Percentiles rank a stretch among this genome's conserved stretches.
These are phyloP conservation scores for Pseudocercospora fijiensis DNA, from an alignment of 2,329 filamentous ascomycete species.

Conservation along the genomic window DNA sequence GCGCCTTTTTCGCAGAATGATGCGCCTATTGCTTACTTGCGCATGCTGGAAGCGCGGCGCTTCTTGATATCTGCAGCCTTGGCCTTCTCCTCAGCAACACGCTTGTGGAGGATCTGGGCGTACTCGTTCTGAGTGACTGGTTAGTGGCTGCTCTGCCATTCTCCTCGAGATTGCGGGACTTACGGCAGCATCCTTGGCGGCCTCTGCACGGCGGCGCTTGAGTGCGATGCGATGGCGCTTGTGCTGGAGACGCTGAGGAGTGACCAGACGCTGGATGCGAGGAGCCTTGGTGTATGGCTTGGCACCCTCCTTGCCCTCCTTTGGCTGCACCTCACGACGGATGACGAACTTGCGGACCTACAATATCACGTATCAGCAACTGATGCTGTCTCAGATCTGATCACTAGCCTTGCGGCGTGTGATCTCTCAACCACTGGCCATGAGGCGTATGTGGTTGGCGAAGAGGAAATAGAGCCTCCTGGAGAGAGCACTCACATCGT, in stretches of 20 bases:
- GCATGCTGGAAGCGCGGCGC: conserved; percentile 93
- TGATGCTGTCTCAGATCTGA: conserved; percentile 38
- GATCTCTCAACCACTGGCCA: conserved; percentile 9
- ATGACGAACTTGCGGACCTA: conserved; percentile 99
- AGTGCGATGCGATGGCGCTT: conserved; percentile 97
- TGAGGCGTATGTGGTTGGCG: conserved; percentile 45
- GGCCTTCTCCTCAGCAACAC: conserved; percentile 92
- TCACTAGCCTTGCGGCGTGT: conserved; percentile 22
- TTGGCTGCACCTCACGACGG: conserved; percentile 94
- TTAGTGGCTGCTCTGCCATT: conserved; percentile 38
- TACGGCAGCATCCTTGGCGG: conserved; percentile 98
- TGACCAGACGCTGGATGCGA: conserved; percentile 99
- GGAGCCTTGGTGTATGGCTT: conserved; percentile 99
- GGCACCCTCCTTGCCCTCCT: conserved; percentile 81
- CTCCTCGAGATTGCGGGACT: conserved; percentile 43
- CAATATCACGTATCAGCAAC: conserved; percentile 36
- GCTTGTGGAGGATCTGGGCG: conserved; percentile 92
- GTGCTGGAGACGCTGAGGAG: conserved; percentile 99
- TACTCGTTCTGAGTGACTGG: conserved; percentile 76
- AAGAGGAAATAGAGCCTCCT: conserved; percentile 54
- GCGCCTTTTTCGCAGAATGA: conserved; percentile 20
- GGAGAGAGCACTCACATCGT: conserved; percentile 83
- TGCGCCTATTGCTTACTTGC: conserved; percentile 58
- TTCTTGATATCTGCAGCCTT: conserved; percentile 93
- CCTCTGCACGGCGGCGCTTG: conserved; percentile 96